Base-by-base conservation (phyloP, 768 basidiomycete species). In the Agrocybe pediades region DNA sequence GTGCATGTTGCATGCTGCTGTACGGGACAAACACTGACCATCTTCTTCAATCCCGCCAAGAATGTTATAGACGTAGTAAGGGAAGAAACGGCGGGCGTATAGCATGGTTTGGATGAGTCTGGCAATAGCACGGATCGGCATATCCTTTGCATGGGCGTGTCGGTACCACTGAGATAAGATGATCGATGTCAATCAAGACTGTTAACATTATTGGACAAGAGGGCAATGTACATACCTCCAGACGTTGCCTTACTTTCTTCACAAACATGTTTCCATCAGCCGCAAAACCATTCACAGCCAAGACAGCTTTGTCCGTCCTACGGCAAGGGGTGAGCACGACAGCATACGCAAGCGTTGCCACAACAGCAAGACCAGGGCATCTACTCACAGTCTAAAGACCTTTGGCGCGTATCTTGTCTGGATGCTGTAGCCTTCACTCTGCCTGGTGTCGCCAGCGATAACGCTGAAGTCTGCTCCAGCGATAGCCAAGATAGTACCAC, bases 251-350 rank as follows among this genome's bases (percentile, higher is more conserved):
- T 48, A 99, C 88, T 66, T 88, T 87, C 83, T 98, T 97, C 65
- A 98, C 94, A 65, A 99, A 95, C 84, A 91, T 92, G 65, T 95
- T 95, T 21, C 93, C 96, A 68, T 99, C 97, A 43, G 95, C 97
- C 40, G 93, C 91, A 68, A 98, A 98, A 8, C 97, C 97, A 63
- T 98, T 97, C 30, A 97, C 93, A 17, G 96, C 95, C 19, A 99
- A 78, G 5, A 95, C 92, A 26, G 92, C 92, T 64, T 87, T 91
- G 73, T 95, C 92, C 16, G 93, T 96, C 67, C 94, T 96, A 70
- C 36, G 47, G 53, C 54, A 50, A 41, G 52, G 21, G 17, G 17
- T 2, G 25, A 29, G 52, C 41, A 55, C 42, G 29, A 45, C 47
- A 49, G 43, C 24, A 51, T 46, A 36, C 41, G 45, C 15, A 43